These are phyloP conservation scores for Typha latifolia DNA, from an alignment of 176 grass and related monocot genomes.

Conservation along the genomic window DNA sequence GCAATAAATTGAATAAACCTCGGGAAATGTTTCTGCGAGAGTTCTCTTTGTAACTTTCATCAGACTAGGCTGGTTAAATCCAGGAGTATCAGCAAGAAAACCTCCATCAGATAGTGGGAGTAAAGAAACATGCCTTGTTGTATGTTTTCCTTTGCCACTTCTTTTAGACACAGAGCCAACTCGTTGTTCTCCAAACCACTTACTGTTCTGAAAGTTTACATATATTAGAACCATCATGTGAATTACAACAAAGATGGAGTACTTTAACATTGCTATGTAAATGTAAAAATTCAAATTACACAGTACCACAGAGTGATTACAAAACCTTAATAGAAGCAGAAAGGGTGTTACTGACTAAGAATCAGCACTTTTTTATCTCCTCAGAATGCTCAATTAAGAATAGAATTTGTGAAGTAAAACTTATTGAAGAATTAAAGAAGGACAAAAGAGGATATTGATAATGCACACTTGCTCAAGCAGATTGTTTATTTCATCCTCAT, in stretches of 20 bases:
- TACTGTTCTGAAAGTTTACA: conserved; percentile 44
- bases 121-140: conserved; percentile 85
- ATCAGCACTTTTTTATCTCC: neutral
- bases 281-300: no score
- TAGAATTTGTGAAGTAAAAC: neutral
- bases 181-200: conserved; percentile 95
- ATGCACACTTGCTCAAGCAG: conserved; percentile 65
- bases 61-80: conserved; percentile 93
- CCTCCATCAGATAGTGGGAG: conserved; percentile 71
- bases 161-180: conserved; percentile 88
- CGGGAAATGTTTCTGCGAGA: conserved; percentile 75
- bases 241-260: no score
- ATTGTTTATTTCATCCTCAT: conserved; percentile 73
- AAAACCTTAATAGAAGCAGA: neutral
- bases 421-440: neutral
- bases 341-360: neutral
- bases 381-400: neutral
- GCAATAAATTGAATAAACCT: conserved; percentile 34
- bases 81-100: conserved; percentile 93
- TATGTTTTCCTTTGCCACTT: conserved; percentile 95
- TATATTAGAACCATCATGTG: neutral
- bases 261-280: no score
- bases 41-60: conserved; percentile 80
- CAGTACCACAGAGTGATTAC: no score
- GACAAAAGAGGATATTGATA: neutral